phyloP scores from a whole-genome alignment of 2,329 filamentous ascomycete species.

The Fusarium sp. region DNA sequence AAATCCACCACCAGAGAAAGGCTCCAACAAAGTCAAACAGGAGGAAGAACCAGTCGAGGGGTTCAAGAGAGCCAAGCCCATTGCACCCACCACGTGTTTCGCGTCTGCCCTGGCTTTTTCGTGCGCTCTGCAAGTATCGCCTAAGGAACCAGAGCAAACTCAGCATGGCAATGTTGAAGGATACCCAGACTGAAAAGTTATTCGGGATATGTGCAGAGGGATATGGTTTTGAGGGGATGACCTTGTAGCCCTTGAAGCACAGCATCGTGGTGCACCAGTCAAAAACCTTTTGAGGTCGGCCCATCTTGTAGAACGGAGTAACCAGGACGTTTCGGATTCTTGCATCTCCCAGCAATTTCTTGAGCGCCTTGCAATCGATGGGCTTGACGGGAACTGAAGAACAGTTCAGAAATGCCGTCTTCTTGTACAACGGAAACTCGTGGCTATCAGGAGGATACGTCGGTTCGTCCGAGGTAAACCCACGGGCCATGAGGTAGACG shows the following conservation, averaged over 20 bases:
- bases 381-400: neutral
- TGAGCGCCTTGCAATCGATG: neutral
- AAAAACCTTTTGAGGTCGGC: neutral
- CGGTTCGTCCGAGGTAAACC: neutral
- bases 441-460: neutral
- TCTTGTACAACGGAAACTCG: neutral
- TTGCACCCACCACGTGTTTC: neutral
- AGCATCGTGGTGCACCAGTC: neutral
- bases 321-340: neutral
- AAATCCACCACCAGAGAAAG: neutral
- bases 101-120: neutral
- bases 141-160: neutral
- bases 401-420: neutral
- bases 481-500: neutral
- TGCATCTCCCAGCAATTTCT: neutral
- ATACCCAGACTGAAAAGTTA: neutral
- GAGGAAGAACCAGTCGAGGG: neutral
- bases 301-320: neutral
- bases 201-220: neutral
- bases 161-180: neutral
- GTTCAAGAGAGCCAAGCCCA: neutral
- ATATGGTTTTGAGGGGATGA: neutral
- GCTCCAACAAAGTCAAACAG: neutral
- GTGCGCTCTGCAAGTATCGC: neutral
- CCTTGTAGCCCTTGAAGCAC: neutral